A percentile compares a stretch with the other conserved stretches of the same genome.
Evolutionary conservation across 495 filamentous ascomycete genomes (phyloP).

Genomic region (Bacidia gigantensis): DNA sequence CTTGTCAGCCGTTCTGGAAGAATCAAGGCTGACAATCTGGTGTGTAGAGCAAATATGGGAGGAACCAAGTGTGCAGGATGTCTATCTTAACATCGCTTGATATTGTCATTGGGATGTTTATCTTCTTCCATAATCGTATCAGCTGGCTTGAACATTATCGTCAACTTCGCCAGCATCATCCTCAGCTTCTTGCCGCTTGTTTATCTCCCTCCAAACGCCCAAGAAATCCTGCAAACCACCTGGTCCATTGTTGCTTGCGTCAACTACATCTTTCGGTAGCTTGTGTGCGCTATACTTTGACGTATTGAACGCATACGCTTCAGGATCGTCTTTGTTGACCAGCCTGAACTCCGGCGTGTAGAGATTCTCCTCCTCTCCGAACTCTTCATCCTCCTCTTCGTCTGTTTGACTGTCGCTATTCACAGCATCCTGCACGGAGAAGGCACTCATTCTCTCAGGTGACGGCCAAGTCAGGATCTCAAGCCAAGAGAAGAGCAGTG

Average conservation of each 20-base stretch:
- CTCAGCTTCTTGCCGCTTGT: conserved; percentile 41
- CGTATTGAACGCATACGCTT: conserved; percentile 71
- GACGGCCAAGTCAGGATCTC: conserved; percentile 57
- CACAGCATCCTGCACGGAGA: conserved; percentile 9
- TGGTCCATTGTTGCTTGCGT: conserved; percentile 60
- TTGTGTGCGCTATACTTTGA: conserved; percentile 93
- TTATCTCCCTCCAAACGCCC: conserved; percentile 69
- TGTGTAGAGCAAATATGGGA: conserved; percentile 33
- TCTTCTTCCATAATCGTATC: too few relatives aligned
- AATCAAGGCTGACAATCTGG: conserved; percentile 1
- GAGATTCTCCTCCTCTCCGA: conserved; percentile 39
- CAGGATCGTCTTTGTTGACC: conserved; percentile 67
- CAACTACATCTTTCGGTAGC: conserved; percentile 84
- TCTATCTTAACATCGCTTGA: conserved; percentile 43
- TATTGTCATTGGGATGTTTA: too few relatives aligned
- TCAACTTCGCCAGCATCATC: conserved; percentile 32
- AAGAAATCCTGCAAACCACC: conserved; percentile 75
- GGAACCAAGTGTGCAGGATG: conserved; percentile 49
- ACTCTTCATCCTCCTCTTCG: conserved; percentile 22
- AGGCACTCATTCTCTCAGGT: conserved; percentile 30
- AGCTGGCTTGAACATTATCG: not conserved
- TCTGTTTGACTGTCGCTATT: conserved; percentile 8
- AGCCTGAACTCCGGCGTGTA: conserved; percentile 68
- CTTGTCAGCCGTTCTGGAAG: conserved; percentile 20
- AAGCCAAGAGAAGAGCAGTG: conserved; percentile 77